Base-by-base conservation (phyloP, 1,284 basidiomycete genomes). In the Marasmius fiardii region DNA sequence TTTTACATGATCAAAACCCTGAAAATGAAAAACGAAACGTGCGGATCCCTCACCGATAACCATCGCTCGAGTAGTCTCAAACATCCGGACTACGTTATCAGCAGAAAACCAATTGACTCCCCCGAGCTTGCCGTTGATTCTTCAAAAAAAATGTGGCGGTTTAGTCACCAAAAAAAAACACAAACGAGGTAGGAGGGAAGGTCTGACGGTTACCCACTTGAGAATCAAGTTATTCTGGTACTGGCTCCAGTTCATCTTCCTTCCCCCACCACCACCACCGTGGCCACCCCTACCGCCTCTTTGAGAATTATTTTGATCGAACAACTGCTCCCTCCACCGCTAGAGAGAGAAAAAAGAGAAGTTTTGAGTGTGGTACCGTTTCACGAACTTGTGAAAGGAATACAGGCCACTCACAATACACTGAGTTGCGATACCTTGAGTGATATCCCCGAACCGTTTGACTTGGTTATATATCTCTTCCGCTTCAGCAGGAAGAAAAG, bases 51-150 rank as follows among this genome's bases (percentile, higher is more conserved):
- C 56, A 75, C 73, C 74, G 43, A 74, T 59, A 10, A 76, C 60
- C 71, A 76, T 76, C 6, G 70, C 69, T 0, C 67, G 65, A 3
- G 21, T 6, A 8, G 53, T 10, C 0, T 20, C 24, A 5, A 75
- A 26, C 35, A 54, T 62, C 4, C 53, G 26, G 58, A 75, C 65
- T 0, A 60, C 63, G 0, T 28, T 24, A 31, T 62, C 59, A 0
- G 43, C 24, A 2, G 74, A 71, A 12, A 61, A 52, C 43, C 62
- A 69, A 54, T 74, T 76, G 16, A 64, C 56, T 1, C 76, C 76
- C 0, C 74, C 75, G 16, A 76, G 61, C 37, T 72, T 73, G 0
- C 65, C 69, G 53, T 78, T 78, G 23, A 78, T 70, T 56, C 75
- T 78, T 28, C 10, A n/a, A 11, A n/a, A n/a, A 20, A 28, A n/a